Evolutionary conservation across 345 rosid genomes (phyloP).

Genomic region (Turnera subulata): DNA sequence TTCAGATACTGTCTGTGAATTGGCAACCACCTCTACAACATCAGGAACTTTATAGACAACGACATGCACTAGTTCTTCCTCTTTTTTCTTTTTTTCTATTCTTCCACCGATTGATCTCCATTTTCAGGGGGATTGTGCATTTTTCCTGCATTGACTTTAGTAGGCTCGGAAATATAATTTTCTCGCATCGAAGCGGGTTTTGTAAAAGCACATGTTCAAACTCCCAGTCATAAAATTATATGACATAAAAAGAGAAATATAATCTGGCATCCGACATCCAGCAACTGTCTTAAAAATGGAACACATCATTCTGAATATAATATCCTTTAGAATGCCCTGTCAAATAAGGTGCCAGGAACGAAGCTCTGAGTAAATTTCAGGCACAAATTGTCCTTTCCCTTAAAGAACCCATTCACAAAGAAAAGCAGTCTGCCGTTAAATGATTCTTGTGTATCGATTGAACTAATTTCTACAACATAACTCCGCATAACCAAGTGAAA

Average conservation of each 20-base stretch:
- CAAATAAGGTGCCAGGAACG: conserved; percentile 90
- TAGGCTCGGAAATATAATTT: conserved; percentile 35
- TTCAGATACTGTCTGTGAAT: conserved; percentile 42
- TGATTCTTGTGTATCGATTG: conserved; percentile 80
- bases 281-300: conserved; percentile 31
- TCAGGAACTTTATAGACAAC: conserved; percentile 47
- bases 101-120: conserved; percentile 34
- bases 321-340: conserved; percentile 92
- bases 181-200: conserved; percentile 27
- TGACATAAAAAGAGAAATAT: not conserved
- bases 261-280: conserved; percentile 1
- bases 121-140: conserved; percentile 32
- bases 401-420: conserved; percentile 75
- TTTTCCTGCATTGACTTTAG: conserved; percentile 30
- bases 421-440: conserved; percentile 63
- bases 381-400: conserved; percentile 45
- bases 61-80: conserved; percentile 44
- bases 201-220: conserved; percentile 12
- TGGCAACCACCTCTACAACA: conserved; percentile 35
- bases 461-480: conserved; percentile 50
- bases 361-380: conserved; percentile 75
- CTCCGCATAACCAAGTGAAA: conserved; percentile 55
- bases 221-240: not conserved
- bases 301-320: conserved; percentile 89
- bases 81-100: conserved; percentile 39